Evolutionary conservation across 768 basidiomycete genomes (phyloP).

Genomic region (Leccinum imitatum): DNA sequence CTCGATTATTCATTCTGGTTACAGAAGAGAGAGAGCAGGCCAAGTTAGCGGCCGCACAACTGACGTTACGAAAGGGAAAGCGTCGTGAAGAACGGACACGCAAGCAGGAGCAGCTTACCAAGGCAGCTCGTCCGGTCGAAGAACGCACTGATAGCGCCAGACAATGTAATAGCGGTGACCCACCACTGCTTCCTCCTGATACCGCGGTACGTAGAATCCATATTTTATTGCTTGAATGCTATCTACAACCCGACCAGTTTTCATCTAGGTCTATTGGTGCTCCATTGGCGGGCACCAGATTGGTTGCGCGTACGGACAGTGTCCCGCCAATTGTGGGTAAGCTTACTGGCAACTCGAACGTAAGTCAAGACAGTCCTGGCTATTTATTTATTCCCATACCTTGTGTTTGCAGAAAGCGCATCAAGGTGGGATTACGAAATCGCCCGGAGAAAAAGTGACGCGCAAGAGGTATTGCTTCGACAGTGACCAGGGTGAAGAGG

Average conservation of each 20-base stretch:
- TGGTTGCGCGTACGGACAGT: not conserved
- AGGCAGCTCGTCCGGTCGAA: not conserved
- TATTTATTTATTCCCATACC: no score
- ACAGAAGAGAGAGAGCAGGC: not conserved
- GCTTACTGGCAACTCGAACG: not conserved
- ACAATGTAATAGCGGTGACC: not conserved
- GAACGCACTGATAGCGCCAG: not conserved
- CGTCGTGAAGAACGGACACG: not conserved
- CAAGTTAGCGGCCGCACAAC: not conserved
- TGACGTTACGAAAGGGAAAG: not conserved
- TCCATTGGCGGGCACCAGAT: not conserved
- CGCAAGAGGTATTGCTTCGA: no score
- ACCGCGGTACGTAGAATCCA: not conserved
- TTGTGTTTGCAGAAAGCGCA: no score
- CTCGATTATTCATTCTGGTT: not conserved
- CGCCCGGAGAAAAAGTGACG: no score
- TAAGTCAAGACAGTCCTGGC: not conserved
- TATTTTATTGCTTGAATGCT: not conserved
- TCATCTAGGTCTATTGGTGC: not conserved
- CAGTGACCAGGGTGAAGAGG: no score
- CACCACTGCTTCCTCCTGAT: not conserved
- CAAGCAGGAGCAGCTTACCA: not conserved
- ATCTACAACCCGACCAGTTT: not conserved
- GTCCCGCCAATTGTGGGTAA: not conserved
- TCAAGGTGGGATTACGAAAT: no score